phyloP scores from a whole-genome alignment of 179 eudicot species.

The Carnegiea gigantea region DNA sequence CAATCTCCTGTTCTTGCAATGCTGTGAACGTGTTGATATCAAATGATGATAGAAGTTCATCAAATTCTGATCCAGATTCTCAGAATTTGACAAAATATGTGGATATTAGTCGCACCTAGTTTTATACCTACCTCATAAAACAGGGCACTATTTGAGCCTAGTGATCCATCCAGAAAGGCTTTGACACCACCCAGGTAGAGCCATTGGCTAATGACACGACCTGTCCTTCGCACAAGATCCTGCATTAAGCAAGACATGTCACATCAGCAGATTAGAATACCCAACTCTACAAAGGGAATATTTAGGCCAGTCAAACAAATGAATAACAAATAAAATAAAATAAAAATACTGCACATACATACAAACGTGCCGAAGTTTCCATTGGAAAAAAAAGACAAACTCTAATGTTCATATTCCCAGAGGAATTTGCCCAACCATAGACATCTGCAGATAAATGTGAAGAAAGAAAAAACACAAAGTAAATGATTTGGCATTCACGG shows the following conservation, averaged over 20 bases:
- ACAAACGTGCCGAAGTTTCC: slow-evolving; percentile 76
- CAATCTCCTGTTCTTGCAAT: too few relatives aligned
- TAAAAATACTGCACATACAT: slow-evolving; percentile 41
- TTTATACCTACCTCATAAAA: slow-evolving; percentile 71
- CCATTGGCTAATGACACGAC: slow-evolving; percentile 70
- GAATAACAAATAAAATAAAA: not conserved
- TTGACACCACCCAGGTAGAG: slow-evolving; percentile 90
- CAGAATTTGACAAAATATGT: too few relatives aligned
- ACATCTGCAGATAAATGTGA: slow-evolving; percentile 61
- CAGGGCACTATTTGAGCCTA: slow-evolving; percentile 95
- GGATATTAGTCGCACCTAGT: slow-evolving; percentile 3
- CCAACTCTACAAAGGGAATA: not conserved
- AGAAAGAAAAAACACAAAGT: not conserved
- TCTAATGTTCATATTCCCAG: slow-evolving; percentile 74
- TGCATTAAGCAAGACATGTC: slow-evolving; percentile 22
- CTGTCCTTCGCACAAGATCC: slow-evolving; percentile 61
- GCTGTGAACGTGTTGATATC: too few relatives aligned
- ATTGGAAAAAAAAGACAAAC: slow-evolving; percentile 87
- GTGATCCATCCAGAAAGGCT: slow-evolving; percentile 88
- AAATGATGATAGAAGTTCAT: too few relatives aligned
- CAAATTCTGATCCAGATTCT: too few relatives aligned
- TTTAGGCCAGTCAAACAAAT: not conserved
- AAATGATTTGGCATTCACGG: not conserved
- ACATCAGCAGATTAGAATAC: not conserved
- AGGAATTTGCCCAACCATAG: slow-evolving; percentile 75